phyloP scores from a whole-genome alignment of 73 alveolate genomes.

The Paramecium biaurelia region DNA sequence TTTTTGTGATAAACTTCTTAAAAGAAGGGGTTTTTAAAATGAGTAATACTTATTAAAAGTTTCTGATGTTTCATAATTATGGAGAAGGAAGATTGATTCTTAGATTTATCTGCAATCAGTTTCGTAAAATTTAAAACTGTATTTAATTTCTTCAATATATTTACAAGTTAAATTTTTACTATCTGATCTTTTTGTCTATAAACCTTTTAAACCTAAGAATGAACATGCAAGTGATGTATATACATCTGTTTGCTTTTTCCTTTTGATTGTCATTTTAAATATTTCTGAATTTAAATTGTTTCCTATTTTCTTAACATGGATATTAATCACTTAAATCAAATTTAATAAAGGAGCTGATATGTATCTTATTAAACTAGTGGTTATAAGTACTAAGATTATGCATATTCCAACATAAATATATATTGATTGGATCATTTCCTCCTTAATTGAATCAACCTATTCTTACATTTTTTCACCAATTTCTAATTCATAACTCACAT shows the following conservation, averaged over 20 bases:
- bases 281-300: neutral
- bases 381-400: neutral
- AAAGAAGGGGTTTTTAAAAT: neutral
- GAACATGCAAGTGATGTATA: neutral
- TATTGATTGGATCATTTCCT: neutral
- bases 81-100: neutral
- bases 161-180: neutral
- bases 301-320: neutral
- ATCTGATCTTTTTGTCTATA: neutral
- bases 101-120: neutral
- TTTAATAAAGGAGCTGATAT: neutral
- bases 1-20: neutral
- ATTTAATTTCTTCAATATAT: neutral
- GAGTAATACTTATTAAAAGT: neutral
- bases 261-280: neutral
- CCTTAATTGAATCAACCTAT: neutral
- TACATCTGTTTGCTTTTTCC: neutral
- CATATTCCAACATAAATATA: neutral
- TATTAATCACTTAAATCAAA: neutral
- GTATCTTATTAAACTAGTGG: neutral
- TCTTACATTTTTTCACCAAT: neutral
- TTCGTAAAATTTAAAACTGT: neutral
- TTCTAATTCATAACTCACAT: neutral
- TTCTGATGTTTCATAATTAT: neutral
- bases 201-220: neutral